Conservation (phyloP, 371 early-diverging fungal genomes). For the Mortierella sp. region DNA sequence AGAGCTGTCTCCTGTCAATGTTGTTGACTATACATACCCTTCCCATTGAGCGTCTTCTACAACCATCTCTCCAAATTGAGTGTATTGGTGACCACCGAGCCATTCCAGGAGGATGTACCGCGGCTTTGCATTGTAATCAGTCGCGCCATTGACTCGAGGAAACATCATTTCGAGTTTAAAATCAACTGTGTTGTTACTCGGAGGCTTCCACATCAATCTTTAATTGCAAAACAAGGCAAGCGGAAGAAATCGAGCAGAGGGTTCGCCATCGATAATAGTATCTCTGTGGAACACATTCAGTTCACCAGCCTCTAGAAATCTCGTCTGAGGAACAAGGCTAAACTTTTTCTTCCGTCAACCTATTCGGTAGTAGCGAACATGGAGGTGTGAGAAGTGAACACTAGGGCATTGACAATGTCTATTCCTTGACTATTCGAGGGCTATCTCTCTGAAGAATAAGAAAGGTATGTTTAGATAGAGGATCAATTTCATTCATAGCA, state of each 20-base stretch:
- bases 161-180: slow-evolving; percentile 73
- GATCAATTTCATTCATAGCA: too few relatives aligned
- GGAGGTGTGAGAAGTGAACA: too few relatives aligned
- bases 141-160: slow-evolving; percentile 31
- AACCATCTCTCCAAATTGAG: slow-evolving; percentile 64
- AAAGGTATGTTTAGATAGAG: too few relatives aligned
- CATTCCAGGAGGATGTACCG: slow-evolving; percentile 65
- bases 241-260: slow-evolving; percentile 31
- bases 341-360: too few relatives aligned
- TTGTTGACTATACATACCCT: slow-evolving; percentile 19
- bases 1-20: too few relatives aligned
- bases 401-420: too few relatives aligned
- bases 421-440: too few relatives aligned
- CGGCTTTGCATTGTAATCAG: slow-evolving; percentile 56
- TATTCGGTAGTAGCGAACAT: too few relatives aligned
- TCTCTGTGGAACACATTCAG: slow-evolving; percentile 66
- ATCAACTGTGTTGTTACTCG: slow-evolving; percentile 97
- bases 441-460: too few relatives aligned
- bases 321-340: slow-evolving; percentile 65
- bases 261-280: slow-evolving; percentile 93
- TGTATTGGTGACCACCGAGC: slow-evolving; percentile 66
- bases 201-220: slow-evolving; percentile 99
- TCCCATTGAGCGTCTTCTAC: slow-evolving; percentile 73
- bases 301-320: slow-evolving; percentile 74
- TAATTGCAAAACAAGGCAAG: not conserved